A percentile compares a stretch with the other conserved stretches of the same genome.
These are phyloP conservation scores for Microbotryum violaceum DNA, from an alignment of 1,284 basidiomycete genomes.

Conservation along the genomic window DNA sequence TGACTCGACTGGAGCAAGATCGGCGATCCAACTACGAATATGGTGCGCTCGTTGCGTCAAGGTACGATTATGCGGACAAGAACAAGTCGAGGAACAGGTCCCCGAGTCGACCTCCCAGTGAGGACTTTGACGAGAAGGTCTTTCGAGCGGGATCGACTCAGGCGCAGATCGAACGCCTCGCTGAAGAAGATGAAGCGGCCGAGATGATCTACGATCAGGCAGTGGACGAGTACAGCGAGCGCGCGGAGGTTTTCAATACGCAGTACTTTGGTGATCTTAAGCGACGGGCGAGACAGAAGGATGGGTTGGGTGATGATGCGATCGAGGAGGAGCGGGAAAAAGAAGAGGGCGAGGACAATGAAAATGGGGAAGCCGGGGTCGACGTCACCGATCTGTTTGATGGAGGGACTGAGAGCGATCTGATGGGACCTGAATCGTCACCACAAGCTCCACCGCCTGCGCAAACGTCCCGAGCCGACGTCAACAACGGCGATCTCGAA, in stretches of 20 bases:
- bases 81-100: too few relatives aligned
- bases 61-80: too few relatives aligned
- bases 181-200: constrained; percentile 22
- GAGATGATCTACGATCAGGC: constrained; percentile 21
- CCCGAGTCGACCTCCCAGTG: not conserved
- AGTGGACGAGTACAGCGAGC: constrained; percentile 20
- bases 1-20: constrained; percentile 38
- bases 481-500: not conserved
- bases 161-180: constrained; percentile 16
- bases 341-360: not conserved
- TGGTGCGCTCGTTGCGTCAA: constrained; percentile 47
- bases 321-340: constrained; percentile 39
- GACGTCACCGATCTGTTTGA: not conserved
- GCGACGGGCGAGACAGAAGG: constrained; percentile 20
- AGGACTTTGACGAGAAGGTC: constrained; percentile 35
- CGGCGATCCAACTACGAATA: constrained; percentile 55
- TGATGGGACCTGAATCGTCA: not conserved
- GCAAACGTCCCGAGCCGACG: too few relatives aligned
- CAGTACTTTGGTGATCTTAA: constrained; percentile 2
- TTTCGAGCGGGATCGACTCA: constrained; percentile 16
- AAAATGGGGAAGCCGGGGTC: not conserved
- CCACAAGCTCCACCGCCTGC: not conserved
- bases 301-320: constrained; percentile 32
- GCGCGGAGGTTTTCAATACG: constrained; percentile 8
- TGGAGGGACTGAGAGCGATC: not conserved